phyloP scores from a whole-genome alignment of 257 asterid species.

The Perilla frutescens region DNA sequence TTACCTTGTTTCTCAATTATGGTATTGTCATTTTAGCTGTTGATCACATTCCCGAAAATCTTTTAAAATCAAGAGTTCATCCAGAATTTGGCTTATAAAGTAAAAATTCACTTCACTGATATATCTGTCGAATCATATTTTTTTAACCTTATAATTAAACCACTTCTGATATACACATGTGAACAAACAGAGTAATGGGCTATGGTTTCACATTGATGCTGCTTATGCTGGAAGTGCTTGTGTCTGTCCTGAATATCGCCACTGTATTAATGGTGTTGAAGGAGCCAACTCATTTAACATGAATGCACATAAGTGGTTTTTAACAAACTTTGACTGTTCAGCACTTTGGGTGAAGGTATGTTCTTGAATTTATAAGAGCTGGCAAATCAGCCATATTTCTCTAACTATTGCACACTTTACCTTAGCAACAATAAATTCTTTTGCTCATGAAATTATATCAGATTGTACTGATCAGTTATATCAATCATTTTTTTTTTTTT shows the following conservation, averaged over 20 bases:
- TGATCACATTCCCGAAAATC: not conserved
- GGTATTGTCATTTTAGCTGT: not conserved
- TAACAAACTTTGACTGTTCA: slow-evolving; percentile 97
- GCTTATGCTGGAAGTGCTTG: slow-evolving; percentile 99
- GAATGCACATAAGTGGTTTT: slow-evolving; percentile 97
- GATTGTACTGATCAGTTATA: not conserved
- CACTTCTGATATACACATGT: slow-evolving; percentile 35
- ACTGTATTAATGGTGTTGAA: slow-evolving; percentile 77
- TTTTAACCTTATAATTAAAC: not conserved
- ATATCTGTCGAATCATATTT: slow-evolving; percentile 5
- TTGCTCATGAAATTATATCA: not conserved
- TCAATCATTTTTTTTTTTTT: not conserved
- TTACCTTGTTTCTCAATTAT: not conserved
- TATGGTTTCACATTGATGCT: slow-evolving; percentile 98
- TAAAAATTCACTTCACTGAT: not conserved
- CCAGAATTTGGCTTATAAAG: not conserved
- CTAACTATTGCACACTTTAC: not conserved
- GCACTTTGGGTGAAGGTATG: slow-evolving; percentile 96
- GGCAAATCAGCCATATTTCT: not conserved
- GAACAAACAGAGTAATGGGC: slow-evolving; percentile 60
- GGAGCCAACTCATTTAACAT: slow-evolving; percentile 88
- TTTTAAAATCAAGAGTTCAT: not conserved
- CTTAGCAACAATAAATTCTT: not conserved
- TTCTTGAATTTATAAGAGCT: slow-evolving; percentile 8
- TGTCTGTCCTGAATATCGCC: slow-evolving; percentile 87